Evolutionary conservation across 1,284 basidiomycete genomes (phyloP), one percentile per base, ranked within the genome.

Genomic region (Cryptococcus maquisensis): DNA sequence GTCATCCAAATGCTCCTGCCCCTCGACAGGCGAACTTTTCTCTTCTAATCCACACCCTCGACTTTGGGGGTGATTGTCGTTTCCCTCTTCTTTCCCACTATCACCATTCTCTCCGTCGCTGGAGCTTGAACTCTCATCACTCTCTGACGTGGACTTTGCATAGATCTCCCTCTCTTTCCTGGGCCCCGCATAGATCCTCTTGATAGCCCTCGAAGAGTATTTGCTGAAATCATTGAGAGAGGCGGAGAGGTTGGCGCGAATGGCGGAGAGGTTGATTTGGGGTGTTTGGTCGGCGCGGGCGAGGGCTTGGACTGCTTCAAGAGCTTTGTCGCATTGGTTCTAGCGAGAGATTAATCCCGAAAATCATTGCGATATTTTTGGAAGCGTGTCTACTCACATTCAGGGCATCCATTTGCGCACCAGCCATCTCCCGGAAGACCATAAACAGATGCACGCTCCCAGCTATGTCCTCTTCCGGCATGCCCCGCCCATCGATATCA

Each of bases 341-440:
- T 74, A 43, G 0, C 21, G 3, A 8, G 1, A 18, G 24, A 49
- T 39, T 8, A 21, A 40, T 10, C 7, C 15, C 18, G 8, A 8
- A 26, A 3, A 20, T 15, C 16, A 28, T 13, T 32, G 18, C 13
- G 8, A 39, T 13, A 38, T 41, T 23, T 43, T 21, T 24, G 18
- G 20, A 43, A 18, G 15, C n/a, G 12, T 5, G 3, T 28, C 45
- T 21, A 77, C 84, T 69, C 65, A 92, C 90, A 42, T 88, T 85
- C 38, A 96, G 79, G 0, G 81, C 81, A 63, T 84, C 86, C 61
- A 96, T 73, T 1, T 89, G 86, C 2, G 86, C 83, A 0, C 88
- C 90, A 9, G 94, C 78, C 64, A 90, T 86, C 48, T 90, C 85
- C n/a, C 90, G 80, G 24, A 96, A 79, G 58, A 87, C 84, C 8